Percentiles rank a stretch among this genome's conserved stretches.
phyloP scores from a whole-genome alignment of 495 filamentous ascomycete species.

The Neurospora africana region DNA sequence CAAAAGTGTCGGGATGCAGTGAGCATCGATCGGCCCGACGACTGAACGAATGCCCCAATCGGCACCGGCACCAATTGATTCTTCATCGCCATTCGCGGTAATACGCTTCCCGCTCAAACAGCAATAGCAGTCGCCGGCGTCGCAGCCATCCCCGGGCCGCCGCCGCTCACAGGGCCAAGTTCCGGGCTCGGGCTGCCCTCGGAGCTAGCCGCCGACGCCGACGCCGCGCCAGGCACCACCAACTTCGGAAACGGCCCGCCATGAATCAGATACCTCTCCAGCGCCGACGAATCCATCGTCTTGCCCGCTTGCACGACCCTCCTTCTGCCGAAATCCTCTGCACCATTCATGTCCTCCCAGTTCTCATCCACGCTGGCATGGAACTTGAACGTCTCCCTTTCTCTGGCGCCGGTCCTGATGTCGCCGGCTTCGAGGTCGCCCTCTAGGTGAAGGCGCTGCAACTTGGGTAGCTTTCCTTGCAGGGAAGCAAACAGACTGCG shows the following conservation, averaged over 20 bases:
- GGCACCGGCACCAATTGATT: neutral
- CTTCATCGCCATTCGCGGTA: neutral
- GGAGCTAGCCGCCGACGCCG: neutral
- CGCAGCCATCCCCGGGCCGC: neutral
- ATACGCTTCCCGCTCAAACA: neutral
- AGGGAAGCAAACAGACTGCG: conserved; percentile 30
- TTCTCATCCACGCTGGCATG: conserved; percentile 31
- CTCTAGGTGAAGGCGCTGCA: conserved; percentile 34
- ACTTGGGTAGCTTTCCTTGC: conserved; percentile 21
- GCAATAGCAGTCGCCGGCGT: neutral
- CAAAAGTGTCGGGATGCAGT: neutral
- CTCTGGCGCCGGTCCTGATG: conserved; percentile 23
- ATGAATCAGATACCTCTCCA: conserved; percentile 33
- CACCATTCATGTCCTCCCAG: conserved; percentile 24
- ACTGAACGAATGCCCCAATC: neutral
- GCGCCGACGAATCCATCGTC: conserved; percentile 29
- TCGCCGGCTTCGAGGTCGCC: conserved; percentile 36
- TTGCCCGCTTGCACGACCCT: conserved; percentile 15
- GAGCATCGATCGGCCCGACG: neutral
- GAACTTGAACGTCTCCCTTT: conserved; percentile 36
- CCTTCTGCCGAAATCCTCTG: conserved; percentile 1
- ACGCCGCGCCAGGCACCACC: neutral
- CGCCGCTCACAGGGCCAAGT: neutral
- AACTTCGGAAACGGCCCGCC: conserved; percentile 30
- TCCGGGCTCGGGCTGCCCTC: neutral